Conservation (phyloP, 768 basidiomycete species). For the Collybia sordida region DNA sequence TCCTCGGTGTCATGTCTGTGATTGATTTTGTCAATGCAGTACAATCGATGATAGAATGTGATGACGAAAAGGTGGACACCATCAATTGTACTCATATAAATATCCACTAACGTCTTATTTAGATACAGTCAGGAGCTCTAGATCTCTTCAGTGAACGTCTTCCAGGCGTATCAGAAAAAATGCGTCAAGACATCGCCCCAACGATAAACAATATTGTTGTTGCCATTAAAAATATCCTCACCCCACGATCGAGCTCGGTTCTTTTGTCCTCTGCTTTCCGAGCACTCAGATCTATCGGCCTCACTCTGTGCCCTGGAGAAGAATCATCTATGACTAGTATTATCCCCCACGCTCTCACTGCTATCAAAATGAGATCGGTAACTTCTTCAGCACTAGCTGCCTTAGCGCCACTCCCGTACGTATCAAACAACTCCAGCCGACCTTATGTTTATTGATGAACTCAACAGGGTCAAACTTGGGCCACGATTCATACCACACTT, state of each 20-base stretch:
- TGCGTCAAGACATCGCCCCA: constrained; percentile 50
- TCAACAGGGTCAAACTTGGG: constrained; percentile 66
- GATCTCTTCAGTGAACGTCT: constrained; percentile 69
- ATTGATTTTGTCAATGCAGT: constrained; percentile 64
- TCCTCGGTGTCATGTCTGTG: constrained; percentile 67
- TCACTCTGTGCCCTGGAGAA: constrained; percentile 62
- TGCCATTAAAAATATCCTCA: constrained; percentile 47
- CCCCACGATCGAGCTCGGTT: constrained; percentile 35
- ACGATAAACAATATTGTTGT: constrained; percentile 54
- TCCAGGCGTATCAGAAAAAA: constrained; percentile 51
- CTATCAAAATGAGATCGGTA: constrained; percentile 38
- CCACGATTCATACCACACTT: constrained; percentile 89
- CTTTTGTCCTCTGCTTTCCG: constrained; percentile 50
- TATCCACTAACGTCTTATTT: constrained; percentile 7
- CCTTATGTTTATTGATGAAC: too few relatives aligned
- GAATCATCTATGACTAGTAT: constrained; percentile 59
- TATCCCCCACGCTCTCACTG: constrained; percentile 57
- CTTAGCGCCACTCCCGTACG: constrained; percentile 63
- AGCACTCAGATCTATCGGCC: constrained; percentile 59
- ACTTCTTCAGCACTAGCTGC: constrained; percentile 48
- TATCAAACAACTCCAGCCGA: constrained; percentile 8
- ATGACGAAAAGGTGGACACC: constrained; percentile 44
- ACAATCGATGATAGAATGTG: constrained; percentile 52
- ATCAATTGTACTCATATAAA: not conserved
- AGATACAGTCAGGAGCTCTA: constrained; percentile 71